Evolutionary conservation across 352 stramenopile species (phyloP), one percentile per base, ranked within the genome.

Genomic region (Thalassiosira mediterranea): DNA sequence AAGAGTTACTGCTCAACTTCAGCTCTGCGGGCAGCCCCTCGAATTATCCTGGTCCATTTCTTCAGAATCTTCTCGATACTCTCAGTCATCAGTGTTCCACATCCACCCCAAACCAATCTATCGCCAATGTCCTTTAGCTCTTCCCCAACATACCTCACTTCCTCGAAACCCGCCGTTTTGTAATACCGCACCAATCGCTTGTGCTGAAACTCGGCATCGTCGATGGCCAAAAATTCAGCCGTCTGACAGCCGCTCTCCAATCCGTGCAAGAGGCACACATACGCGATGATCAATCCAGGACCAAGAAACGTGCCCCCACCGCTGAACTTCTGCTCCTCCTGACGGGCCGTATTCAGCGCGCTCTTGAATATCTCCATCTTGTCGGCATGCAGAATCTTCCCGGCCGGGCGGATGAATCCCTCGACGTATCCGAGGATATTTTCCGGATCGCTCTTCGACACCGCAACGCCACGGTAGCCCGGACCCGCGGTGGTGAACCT

Each of bases 161-260:
- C 70, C 26, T 88, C 49, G 64, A 93, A 90, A 13, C 87, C 87
- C 15, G 79, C 68, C 25, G 62, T 74, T 38, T 66, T 78, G 53
- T 90, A 93, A 52, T 88, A 90, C 37, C 76, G 67, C 1, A 93
- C 79, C 19, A 93, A 66, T 38, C 86, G 51, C 44, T 83, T 89
- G 57, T 93, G 87, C 47, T 91, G 85, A 79, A 81, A 86, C n/a
- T 86, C 77, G 47, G 84, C 83, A 70, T 93, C 87, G 60, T 93
- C 83, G 71, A 93, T 93, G 0, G 87, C 87, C 21, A 91, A 60
- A 64, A 91, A 90, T 70, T 91, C 84, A 40, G 65, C 73, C 13
- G 38, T 78, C 17, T 53, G 48, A 51, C 84, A 90, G 1, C 79
- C 77, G 25, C 63, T 69, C 57, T 90, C 75, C 48, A 76, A 69